Conservation (phyloP, 495 filamentous ascomycete species). For the Podospora didyma region DNA sequence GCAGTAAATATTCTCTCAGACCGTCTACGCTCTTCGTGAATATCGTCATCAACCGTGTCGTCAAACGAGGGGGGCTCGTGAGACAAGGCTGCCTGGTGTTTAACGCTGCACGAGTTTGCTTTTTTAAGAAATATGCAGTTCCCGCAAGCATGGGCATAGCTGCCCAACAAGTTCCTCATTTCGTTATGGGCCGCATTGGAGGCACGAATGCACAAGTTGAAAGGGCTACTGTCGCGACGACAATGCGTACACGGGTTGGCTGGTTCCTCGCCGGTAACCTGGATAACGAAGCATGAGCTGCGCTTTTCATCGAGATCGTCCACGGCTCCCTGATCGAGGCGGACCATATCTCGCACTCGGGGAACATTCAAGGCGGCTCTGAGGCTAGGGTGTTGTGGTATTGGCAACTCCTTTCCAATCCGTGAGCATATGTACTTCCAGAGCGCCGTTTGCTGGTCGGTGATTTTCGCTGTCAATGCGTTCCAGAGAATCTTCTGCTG, state of each 20-base stretch:
- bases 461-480: neutral
- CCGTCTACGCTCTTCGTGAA: neutral
- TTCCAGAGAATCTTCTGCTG: neutral
- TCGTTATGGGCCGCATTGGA: neutral
- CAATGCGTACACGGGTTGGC: slow-evolving; percentile 7
- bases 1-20: neutral
- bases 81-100: neutral
- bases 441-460: neutral
- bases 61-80: neutral
- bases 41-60: neutral
- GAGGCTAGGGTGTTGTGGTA: neutral
- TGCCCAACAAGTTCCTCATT: neutral
- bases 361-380: neutral
- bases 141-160: neutral
- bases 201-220: slow-evolving; percentile 4
- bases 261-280: slow-evolving; percentile 4
- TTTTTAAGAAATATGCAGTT: neutral
- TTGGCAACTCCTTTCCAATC: neutral
- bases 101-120: neutral
- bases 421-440: slow-evolving; percentile 3
- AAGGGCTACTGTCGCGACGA: slow-evolving; percentile 8
- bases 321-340: neutral
- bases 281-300: slow-evolving; percentile 1
- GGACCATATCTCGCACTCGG: neutral
- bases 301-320: neutral